Evolutionary conservation across 805 yeast species (phyloP), one percentile per base, ranked within the genome.

Genomic region (Spathaspora girioi): DNA sequence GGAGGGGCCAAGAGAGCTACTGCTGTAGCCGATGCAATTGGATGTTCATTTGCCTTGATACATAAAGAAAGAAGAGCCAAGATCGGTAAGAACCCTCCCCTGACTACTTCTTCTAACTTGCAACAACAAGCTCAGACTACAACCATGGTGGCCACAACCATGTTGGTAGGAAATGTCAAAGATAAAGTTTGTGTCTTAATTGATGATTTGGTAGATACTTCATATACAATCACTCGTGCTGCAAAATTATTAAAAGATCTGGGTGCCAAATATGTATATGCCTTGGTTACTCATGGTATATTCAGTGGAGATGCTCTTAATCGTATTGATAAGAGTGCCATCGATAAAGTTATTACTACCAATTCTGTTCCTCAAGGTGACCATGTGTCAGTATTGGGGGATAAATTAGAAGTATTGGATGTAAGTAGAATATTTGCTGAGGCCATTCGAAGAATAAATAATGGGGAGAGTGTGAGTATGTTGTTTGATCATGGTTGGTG

Each of bases 1-100:
- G 99, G 99, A 63, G 99, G 99, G 55, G 99, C 99, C 47, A 94
- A 94, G 68, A 76, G 99, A 57, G 97, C 99, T 31, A 89, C 97
- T 1, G 86, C 93, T 1, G 80, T 94, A 54, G 99, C 99, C 1
- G 99, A 94, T 70, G 81, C 87, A 1, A 71, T 94, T 52, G 91
- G 89, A 17, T 80, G 94, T 74, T 81, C 91, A 23, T 92, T 94
- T 73, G 99, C 99, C 0, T 76, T 94, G 68, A 91, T 94, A 56
- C 98, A 94, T 70, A 94, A 94, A 69, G 99, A 94, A 65, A 78
- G 96, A 64, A 76, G 96, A 56, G 80, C 76, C 45, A 73, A 70
- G 50, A 67, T 68, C 6, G 64, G 76, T 14, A 64, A 60, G 38
- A 59, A 62, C 23, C 69, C 75, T 10, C 69, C 73, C 10, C 60